These are phyloP conservation scores for Trametes sp. DNA, from an alignment of 1,284 basidiomycete genomes.

Conservation along the genomic window DNA sequence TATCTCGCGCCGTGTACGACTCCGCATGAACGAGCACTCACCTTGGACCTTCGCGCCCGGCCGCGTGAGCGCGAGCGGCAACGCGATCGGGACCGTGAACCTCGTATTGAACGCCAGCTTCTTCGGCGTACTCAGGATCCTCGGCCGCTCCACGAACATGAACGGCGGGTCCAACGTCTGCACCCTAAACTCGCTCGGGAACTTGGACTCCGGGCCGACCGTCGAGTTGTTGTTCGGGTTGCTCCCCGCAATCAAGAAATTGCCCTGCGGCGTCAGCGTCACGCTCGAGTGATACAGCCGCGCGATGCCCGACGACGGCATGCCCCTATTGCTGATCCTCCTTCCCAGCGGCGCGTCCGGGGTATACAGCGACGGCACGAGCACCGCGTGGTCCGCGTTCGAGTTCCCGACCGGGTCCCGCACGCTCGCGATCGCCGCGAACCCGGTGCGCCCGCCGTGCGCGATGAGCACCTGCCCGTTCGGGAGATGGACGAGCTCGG, in stretches of 20 bases:
- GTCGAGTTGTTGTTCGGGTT: conserved; percentile 56
- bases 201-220: conserved; percentile 32
- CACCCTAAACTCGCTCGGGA: conserved; percentile 54
- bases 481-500: conserved; percentile 58
- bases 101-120: conserved; percentile 49
- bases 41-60: conserved; percentile 45
- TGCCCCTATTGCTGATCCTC: conserved; percentile 53
- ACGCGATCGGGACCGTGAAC: conserved; percentile 47
- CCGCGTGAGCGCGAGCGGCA: conserved; percentile 40
- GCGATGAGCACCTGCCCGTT: conserved; percentile 59
- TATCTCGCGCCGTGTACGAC: too few species aligned
- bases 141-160: conserved; percentile 48
- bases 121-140: conserved; percentile 43
- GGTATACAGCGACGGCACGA: conserved; percentile 60
- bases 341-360: conserved; percentile 53
- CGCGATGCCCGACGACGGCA: conserved; percentile 54
- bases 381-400: conserved; percentile 55
- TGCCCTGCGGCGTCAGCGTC: conserved; percentile 50
- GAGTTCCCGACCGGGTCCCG: conserved; percentile 43
- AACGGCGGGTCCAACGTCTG: conserved; percentile 59
- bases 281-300: conserved; percentile 55
- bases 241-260: conserved; percentile 56
- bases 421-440: conserved; percentile 52
- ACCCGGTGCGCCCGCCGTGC: conserved; percentile 54
- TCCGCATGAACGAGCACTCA: too few species aligned